phyloP scores from a whole-genome alignment of 208 protist genomes.

The Naegleria fowleri region DNA sequence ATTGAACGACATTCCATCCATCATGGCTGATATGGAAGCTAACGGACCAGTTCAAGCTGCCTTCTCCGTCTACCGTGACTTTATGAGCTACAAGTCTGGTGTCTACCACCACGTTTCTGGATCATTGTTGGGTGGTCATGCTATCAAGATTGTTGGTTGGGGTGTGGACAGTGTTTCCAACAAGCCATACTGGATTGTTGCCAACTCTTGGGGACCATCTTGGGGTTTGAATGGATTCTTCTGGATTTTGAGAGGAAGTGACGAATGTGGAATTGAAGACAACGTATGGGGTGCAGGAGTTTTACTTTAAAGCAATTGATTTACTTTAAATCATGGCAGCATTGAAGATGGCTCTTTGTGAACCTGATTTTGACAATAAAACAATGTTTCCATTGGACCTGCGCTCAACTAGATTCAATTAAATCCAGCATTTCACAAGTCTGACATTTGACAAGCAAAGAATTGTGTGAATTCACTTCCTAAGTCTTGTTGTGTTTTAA shows the following conservation, averaged over 20 bases:
- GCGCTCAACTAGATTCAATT: too few relatives aligned
- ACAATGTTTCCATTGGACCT: too few relatives aligned
- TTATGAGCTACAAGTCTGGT: conserved; percentile 72
- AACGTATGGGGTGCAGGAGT: not conserved
- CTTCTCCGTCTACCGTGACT: conserved; percentile 79
- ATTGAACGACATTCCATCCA: conserved; percentile 48
- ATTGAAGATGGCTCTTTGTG: too few relatives aligned
- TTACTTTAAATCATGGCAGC: too few relatives aligned
- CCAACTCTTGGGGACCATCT: conserved; percentile 75
- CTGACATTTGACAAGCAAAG: too few relatives aligned
- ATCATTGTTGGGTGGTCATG: conserved; percentile 63
- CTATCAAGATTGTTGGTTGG: conserved; percentile 76
- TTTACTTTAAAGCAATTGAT: too few relatives aligned
- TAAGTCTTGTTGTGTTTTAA: too few relatives aligned
- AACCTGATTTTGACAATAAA: too few relatives aligned
- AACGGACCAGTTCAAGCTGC: conserved; percentile 74
- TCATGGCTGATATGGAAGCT: conserved; percentile 68
- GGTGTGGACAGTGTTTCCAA: conserved; percentile 52
- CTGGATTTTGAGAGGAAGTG: conserved; percentile 57
- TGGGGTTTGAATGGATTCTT: conserved; percentile 79
- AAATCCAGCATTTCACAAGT: too few relatives aligned
- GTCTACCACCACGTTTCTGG: conserved; percentile 74
- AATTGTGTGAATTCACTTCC: too few relatives aligned
- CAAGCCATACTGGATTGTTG: conserved; percentile 77
- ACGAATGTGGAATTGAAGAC: conserved; percentile 71